Conservation (phyloP, 179 eudicot genomes). For the Gypsophila paniculata region DNA sequence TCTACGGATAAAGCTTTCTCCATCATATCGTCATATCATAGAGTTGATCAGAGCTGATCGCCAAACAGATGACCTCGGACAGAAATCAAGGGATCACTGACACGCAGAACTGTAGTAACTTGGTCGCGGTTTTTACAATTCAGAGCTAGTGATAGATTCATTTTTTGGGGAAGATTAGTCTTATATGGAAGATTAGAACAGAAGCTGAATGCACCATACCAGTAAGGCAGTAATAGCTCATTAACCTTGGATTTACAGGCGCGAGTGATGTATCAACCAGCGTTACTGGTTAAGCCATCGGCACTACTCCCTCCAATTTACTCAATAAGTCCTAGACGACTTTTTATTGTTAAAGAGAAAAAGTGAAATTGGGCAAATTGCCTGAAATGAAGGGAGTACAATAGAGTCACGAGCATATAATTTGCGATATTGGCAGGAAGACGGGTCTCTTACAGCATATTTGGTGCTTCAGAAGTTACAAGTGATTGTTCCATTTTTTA, state of each 20-base stretch:
- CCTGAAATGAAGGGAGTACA: no score
- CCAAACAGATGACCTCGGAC: conserved; percentile 21
- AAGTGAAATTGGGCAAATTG: no score
- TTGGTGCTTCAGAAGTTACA: neutral
- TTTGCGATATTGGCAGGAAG: neutral
- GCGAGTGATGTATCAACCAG: neutral
- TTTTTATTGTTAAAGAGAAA: no score
- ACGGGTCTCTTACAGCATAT: neutral
- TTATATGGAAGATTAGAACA: neutral
- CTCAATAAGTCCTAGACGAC: no score
- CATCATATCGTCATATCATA: conserved; percentile 26
- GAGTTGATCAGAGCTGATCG: conserved; percentile 23
- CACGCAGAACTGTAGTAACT: no score
- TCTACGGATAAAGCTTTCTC: conserved; percentile 28
- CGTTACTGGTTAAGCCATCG: neutral
- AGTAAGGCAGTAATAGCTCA: no score
- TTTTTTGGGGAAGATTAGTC: neutral
- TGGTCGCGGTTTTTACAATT: neutral
- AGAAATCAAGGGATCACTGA: conserved; percentile 22
- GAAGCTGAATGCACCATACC: neutral
- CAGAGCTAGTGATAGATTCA: neutral
- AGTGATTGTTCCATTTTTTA: neutral
- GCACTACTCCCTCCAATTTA: no score
- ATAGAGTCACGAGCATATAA: neutral
- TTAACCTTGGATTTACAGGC: neutral